Base-by-base conservation (phyloP, 805 yeast genomes). In the Schwanniomyces occidentalis region DNA sequence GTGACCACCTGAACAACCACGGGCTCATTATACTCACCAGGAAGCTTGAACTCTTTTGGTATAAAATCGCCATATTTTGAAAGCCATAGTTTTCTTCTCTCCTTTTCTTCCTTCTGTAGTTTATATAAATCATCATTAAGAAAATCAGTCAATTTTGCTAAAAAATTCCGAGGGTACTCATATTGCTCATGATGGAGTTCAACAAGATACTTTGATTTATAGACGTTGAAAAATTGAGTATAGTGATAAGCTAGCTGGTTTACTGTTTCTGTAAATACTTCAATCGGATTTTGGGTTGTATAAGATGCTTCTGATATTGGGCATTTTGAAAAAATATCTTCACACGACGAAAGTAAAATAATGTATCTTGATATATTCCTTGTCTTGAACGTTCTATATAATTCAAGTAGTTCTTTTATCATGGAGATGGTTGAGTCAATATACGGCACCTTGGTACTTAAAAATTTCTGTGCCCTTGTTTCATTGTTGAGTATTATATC, bases 101-200 rank as follows among this genome's bases (percentile, higher is more conserved):
- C 58, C 8, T 42, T 41, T 42, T 68, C 73, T 28, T 59, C 58
- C 16, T 49, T 46, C 35, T 65, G 71, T 13, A 67, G 35, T 24
- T 37, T 41, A 24, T 49, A 38, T 14, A 68, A 41, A 17, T 58
- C 63, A 10, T 60, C 61, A 37, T 59, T 60, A 16, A 68, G 46
- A 35, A 62, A 64, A n/a, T 54, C 47, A 22, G 57, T 57, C n/a
- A 68, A 38, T 20, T 44, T 46, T 17, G 44, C 44, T 19, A 64
- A 45, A 39, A 63, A 67, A 37, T 53, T 54, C 15, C 65, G 45
- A 2, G 73, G 73, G 37, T 65, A 67, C 6, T 53, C 57, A 39
- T 52, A 68, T 37, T 56, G 57, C 40, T 68, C 70, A 38, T 63
- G 60, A 44, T 66, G 66, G 15, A 64, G 46, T 46, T 68, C 73